Base-by-base conservation (phyloP, 805 yeast species). In the Starmera quercuum region DNA sequence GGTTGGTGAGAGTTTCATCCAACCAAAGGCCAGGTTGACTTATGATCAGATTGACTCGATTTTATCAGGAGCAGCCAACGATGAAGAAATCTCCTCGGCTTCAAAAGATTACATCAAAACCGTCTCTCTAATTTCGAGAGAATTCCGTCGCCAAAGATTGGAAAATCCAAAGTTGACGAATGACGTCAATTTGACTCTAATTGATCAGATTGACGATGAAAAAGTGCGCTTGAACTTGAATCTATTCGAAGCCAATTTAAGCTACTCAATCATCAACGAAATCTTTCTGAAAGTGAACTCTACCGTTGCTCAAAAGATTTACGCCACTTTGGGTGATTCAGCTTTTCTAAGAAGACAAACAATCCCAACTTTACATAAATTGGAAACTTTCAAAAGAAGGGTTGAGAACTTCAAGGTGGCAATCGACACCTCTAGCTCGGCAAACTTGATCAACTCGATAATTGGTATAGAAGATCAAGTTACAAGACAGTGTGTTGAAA, bases 271-370 rank as follows among this genome's bases (percentile, higher is more conserved):
- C 26, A 62, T 85, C 19, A 72, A 79, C 30, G 97, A 92, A 58
- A 68, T 92, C 21, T 72, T 78, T 47, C 78, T 81, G 47, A 83
- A 78, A 53, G 94, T 81, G 5, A 90, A 92, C 58, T 66, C 76
- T 28, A 84, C 94, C 1, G 77, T 92, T 35, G 98, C 97, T 1
- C 83, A 85, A 42, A 76, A 72, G 46, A 61, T 82, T 12, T 81
- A 81, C 48, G 75, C 90, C 2, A 73, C 70, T 4, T 64, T 90
- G 26, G 96, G 97, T 1, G 87, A 82, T 43, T 58, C 66, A 33
- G 84, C 97, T 0, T 73, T 92, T 29, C 71, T 92, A 49, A 80
- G 97, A 59, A 82, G 94, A 52, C 95, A 88, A 46, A 71, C 83
- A 3, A 74, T 82, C 42, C 98, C 98, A 18, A 76, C 90, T 4